Conservation (phyloP, 345 rosid species). For the Brassica juncea region DNA sequence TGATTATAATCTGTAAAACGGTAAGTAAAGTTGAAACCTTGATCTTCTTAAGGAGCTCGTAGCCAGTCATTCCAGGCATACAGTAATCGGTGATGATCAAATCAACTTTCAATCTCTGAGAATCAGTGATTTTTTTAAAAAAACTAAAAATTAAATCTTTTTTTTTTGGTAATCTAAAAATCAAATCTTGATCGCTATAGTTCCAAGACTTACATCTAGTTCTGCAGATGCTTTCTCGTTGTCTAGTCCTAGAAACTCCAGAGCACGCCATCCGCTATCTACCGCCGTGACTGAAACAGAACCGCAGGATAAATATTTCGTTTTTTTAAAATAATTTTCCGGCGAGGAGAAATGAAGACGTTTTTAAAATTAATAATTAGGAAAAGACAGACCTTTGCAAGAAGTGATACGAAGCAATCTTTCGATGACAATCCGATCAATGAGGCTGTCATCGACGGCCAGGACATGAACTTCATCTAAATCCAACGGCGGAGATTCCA, state of each 20-base stretch:
- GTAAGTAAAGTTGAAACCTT: constrained; percentile 52
- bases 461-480: constrained; percentile 73
- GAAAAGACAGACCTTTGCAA: constrained; percentile 63
- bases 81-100: constrained; percentile 92
- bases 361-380: not conserved
- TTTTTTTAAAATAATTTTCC: not conserved
- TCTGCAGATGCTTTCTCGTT: constrained; percentile 51
- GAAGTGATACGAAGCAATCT: constrained; percentile 70
- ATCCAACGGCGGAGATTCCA: constrained; percentile 46
- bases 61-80: constrained; percentile 99
- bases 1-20: not conserved
- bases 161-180: not conserved
- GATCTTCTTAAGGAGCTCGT: constrained; percentile 87
- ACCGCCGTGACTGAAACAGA: constrained; percentile 77
- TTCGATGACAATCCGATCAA: constrained; percentile 89
- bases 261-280: constrained; percentile 85
- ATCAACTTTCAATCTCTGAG: constrained; percentile 81
- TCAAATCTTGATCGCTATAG: not conserved
- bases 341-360: not conserved
- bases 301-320: not conserved
- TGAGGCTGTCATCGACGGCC: constrained; percentile 89
- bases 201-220: constrained; percentile 42
- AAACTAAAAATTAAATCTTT: not conserved
- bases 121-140: not conserved
- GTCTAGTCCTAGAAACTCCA: constrained; percentile 75